Base-by-base conservation (phyloP, 768 basidiomycete species). In the Rubroboletus satanas region DNA sequence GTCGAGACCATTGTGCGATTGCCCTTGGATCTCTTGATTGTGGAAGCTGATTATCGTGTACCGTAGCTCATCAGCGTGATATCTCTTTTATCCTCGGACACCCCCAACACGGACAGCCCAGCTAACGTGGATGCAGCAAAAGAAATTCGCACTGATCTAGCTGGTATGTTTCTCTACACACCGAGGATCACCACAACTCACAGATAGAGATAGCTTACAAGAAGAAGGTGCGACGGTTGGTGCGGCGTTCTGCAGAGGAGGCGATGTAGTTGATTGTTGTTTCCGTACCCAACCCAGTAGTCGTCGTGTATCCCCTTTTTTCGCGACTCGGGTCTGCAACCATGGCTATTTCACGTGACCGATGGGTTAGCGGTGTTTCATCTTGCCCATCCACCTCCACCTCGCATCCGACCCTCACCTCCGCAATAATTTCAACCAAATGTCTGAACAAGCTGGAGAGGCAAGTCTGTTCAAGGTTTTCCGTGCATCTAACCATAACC, bases 41-140 rank as follows among this genome's bases (percentile, higher is more conserved):
- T 18, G 9, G 14, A 15, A 4, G 29, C 52, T 59, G 36, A 66
- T 23, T 26, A 12, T 35, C 28, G 7, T 49, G 41, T n/a, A 11
- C 48, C 46, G 15, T 62, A 99, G 96, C 87, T 98, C 58, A 72
- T 99, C 66, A 95, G 92, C 65, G 96, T 98, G 60, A 98, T 98
- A 61, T 98, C 95, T 14, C 82, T 99, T 7, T 75, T 99, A 39
- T 97, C 94, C 15, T 90, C 92, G 52, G 91, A 98, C 66, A 84
- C 78, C 36, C 95, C 95, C 18, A 93, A 93, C 73, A 79, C 87
- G 57, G 92, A 94, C 72, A 95, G 93, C 58, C 95, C 95, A 4
- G 95, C 95, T 5, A 98, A 98, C 62, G 88, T 98, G 14, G 94
- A 98, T 65, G 95, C 97, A 0, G 96, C 97, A 21, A 92, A 92